phyloP scores from a whole-genome alignment of 805 yeast genomes.

The Huiozyma sinensis region DNA sequence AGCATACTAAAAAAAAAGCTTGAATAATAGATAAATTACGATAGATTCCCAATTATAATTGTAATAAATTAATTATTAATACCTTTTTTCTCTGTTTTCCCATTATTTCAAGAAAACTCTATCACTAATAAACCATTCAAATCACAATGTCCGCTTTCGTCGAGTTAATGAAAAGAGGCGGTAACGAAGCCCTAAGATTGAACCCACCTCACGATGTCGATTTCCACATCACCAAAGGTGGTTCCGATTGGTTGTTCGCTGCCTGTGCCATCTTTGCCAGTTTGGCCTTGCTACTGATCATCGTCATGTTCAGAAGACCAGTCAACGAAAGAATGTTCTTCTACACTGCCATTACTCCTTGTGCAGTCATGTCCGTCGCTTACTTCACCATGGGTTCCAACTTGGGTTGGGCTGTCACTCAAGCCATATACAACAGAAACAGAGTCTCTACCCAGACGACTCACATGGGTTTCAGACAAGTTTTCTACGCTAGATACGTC shows the following conservation, averaged over 20 bases:
- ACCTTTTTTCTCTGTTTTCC: neutral
- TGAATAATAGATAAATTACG: neutral
- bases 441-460: conserved; percentile 21
- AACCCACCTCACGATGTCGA: conserved; percentile 39
- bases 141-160: conserved; percentile 8
- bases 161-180: conserved; percentile 20
- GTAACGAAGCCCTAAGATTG: conserved; percentile 33
- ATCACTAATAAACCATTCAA: neutral
- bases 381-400: conserved; percentile 52
- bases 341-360: conserved; percentile 34
- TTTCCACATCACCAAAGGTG: conserved; percentile 46
- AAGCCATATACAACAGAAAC: conserved; percentile 42
- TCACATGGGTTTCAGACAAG: conserved; percentile 36
- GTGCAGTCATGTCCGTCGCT: conserved; percentile 35
- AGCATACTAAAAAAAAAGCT: no score
- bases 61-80: neutral
- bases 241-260: conserved; percentile 64
- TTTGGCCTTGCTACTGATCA: conserved; percentile 24
- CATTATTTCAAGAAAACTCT: neutral
- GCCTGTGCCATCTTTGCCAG: conserved; percentile 39
- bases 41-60: neutral
- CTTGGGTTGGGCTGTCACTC: conserved; percentile 43
- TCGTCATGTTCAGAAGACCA: conserved; percentile 22
- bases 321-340: conserved; percentile 28
- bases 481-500: conserved; percentile 45